Base-by-base conservation (phyloP, 805 yeast genomes). In the Barnettozyma wickerhamii region DNA sequence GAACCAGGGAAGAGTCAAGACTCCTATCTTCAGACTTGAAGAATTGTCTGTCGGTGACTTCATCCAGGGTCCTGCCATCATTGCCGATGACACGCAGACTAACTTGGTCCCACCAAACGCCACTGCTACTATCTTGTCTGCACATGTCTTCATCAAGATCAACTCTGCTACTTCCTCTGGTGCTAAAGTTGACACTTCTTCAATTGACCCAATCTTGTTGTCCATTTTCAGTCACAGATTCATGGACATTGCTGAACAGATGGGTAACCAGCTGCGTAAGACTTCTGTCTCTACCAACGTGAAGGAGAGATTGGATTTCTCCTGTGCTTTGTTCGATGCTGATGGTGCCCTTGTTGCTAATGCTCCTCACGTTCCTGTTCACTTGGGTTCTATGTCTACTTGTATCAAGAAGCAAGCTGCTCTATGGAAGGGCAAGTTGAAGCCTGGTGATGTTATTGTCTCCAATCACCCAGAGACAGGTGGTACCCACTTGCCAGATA, bases 211-310 rank as follows among this genome's bases (percentile, higher is more conserved):
- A 1, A 75, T 86, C 26, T 65, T 79, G 48, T 60, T 86, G 30
- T 83, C 95, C 0, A 81, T 86, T 19, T 86, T 86, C 62, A 82
- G 87, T 26, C 89, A 85, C 59, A 68, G 95, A 45, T 86, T 86
- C 59, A 85, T 86, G 91, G 88, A 87, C 47, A 85, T 87, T 59
- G 95, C 95, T 7, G 95, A 86, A 51, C 91, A 84, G 56, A 86
- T 86, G 95, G 91, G 95, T 29, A 75, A 74, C 28, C 82, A 90
- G 5, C 66, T 86, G 41, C 84, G 84, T 49, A 82, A 83, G 61
- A 86, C 93, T 0, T 72, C 91, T 2, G 88, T 86, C 9, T 79
- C 88, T 5, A 84, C 90, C 3, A 86, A 86, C 54, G 90, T 86
- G 30, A 86, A 86, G 55, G 95, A 86, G 56, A 67, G 95, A 38